Conservation (phyloP, 352 stramenopile species). For the Phytophthora citricola region DNA sequence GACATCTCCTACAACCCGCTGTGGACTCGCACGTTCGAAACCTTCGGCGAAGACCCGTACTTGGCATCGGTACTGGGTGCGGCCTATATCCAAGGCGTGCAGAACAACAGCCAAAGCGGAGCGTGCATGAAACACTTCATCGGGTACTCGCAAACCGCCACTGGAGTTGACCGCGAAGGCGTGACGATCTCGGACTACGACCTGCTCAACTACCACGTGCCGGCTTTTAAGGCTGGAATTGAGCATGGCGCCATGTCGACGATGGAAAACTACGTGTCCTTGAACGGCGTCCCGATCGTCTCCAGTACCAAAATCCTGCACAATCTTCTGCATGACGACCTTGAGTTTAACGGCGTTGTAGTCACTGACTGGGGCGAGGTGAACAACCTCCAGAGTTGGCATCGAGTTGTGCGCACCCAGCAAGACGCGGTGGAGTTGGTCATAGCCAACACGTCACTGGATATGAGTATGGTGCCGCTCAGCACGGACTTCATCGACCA, state of each 20-base stretch:
- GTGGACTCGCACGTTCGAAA: conserved; percentile 91
- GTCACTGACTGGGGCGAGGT: conserved; percentile 93
- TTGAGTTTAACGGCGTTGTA: conserved; percentile 83
- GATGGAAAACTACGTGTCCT: conserved; percentile 93
- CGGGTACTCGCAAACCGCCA: conserved; percentile 73
- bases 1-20: conserved; percentile 85
- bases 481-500: conserved; percentile 52
- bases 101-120: conserved; percentile 61
- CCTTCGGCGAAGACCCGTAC: conserved; percentile 91
- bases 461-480: conserved; percentile 87
- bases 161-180: conserved; percentile 78
- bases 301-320: conserved; percentile 72
- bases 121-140: conserved; percentile 91
- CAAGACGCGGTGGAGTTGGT: conserved; percentile 61
- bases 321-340: conserved; percentile 70
- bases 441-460: conserved; percentile 74
- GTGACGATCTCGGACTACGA: conserved; percentile 75
- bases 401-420: conserved; percentile 44
- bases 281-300: conserved; percentile 89
- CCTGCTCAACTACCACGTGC: conserved; percentile 81
- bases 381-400: conserved; percentile 71
- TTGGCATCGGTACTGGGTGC: conserved; percentile 72
- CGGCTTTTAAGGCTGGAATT: conserved; percentile 73
- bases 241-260: conserved; percentile 78
- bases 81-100: conserved; percentile 78